Percentiles rank a stretch among this genome's conserved stretches.
Evolutionary conservation across 129 eudicot genomes (phyloP).

Genomic region (Mikania micrantha): DNA sequence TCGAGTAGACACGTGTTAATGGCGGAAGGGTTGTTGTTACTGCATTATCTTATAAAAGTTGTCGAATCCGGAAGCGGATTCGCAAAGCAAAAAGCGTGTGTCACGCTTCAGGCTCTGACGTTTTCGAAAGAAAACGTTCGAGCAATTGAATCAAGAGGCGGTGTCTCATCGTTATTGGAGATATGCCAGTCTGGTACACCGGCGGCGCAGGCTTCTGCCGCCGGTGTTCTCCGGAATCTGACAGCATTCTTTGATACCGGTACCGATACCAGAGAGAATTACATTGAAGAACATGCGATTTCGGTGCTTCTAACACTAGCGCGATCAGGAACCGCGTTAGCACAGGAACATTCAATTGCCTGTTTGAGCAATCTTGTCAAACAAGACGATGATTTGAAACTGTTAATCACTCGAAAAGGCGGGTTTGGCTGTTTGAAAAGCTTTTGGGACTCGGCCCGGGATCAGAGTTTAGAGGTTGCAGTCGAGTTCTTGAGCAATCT

Average conservation of each 20-base stretch:
- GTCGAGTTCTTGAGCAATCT: slow-evolving; percentile 41
- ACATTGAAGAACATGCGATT: slow-evolving; percentile 51
- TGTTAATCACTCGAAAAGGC: slow-evolving; percentile 52
- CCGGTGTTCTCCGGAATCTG: slow-evolving; percentile 52
- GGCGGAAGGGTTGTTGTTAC: slow-evolving; percentile 46
- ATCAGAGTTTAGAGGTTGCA: slow-evolving; percentile 38
- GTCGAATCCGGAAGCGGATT: slow-evolving; percentile 53
- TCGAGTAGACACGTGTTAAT: slow-evolving; percentile 36
- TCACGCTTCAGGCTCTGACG: slow-evolving; percentile 45
- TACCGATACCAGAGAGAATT: slow-evolving; percentile 33
- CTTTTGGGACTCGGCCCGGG: slow-evolving; percentile 50
- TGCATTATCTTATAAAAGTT: slow-evolving; percentile 49
- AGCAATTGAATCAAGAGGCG: slow-evolving; percentile 61
- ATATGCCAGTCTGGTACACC: slow-evolving; percentile 64
- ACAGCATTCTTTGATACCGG: slow-evolving; percentile 32
- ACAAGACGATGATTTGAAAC: slow-evolving; percentile 41
- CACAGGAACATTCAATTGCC: slow-evolving; percentile 64
- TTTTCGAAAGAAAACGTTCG: slow-evolving; percentile 55
- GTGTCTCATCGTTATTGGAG: slow-evolving; percentile 49
- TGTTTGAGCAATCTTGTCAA: slow-evolving; percentile 49
- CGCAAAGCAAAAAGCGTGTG: slow-evolving; percentile 60
- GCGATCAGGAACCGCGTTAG: slow-evolving; percentile 47
- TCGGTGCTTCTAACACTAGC: slow-evolving; percentile 34
- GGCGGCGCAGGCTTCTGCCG: slow-evolving; percentile 52
- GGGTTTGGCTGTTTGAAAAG: slow-evolving; percentile 42